Conservation (phyloP, 371 early-diverging fungal species). For the Mortierella sp. region DNA sequence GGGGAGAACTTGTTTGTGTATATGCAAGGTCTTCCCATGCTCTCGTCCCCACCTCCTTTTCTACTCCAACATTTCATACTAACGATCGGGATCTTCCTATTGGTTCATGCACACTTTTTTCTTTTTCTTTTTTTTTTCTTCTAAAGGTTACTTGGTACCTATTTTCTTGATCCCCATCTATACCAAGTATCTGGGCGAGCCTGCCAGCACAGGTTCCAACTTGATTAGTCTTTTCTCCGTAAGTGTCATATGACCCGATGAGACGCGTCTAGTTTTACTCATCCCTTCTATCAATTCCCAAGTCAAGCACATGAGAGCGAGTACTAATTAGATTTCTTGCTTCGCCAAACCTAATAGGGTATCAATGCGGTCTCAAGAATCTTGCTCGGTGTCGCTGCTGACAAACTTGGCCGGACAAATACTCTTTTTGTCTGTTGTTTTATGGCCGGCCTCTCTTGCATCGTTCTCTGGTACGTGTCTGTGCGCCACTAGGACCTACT, state of each 20-base stretch:
- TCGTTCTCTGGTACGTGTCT: constrained; percentile 58
- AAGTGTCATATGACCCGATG: neutral
- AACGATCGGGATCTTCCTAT: constrained; percentile 27
- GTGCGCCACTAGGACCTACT: neutral
- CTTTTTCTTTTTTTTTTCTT: neutral
- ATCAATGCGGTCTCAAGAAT: constrained; percentile 64
- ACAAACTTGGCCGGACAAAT: constrained; percentile 57
- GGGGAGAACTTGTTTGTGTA: no score
- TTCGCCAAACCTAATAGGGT: constrained; percentile 37
- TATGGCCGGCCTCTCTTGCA: constrained; percentile 54
- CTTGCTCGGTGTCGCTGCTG: constrained; percentile 56
- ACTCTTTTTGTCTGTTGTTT: constrained; percentile 55
- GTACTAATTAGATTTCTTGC: no score
- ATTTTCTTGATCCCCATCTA: constrained; percentile 54
- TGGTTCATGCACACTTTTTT: constrained; percentile 5
- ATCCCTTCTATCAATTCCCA: no score
- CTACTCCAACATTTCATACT: neutral
- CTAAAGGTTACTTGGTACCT: constrained; percentile 38
- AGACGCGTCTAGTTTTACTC: constrained; percentile 1
- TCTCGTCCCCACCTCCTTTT: neutral
- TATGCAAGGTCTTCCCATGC: no score
- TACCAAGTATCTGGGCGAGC: constrained; percentile 37
- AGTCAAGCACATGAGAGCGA: no score
- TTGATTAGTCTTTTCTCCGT: constrained; percentile 59
- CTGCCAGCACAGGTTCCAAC: constrained; percentile 55